Base-by-base conservation (phyloP, 371 early-diverging fungal species). In the Circinella umbellata region DNA sequence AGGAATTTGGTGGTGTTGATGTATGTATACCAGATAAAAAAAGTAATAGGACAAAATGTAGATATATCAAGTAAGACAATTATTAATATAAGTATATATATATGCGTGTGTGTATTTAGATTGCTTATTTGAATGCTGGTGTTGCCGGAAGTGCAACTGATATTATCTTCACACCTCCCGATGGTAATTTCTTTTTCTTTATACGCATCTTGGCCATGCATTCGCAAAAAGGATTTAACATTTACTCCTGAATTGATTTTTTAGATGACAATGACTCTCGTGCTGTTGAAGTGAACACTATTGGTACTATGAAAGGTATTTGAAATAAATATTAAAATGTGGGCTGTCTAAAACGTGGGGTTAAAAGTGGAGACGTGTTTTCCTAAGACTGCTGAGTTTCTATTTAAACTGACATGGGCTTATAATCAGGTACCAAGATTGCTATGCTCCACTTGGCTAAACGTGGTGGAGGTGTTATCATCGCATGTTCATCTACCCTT, bases 201-300 rank as follows among this genome's bases (percentile, higher is more conserved):
- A 42, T 42, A 42, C 42, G 27, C 27, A 42, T 42, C 3, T 42
- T 42, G 42, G 9, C 11, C 42, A 42, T 42, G 6, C 11, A 42
- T 9, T 42, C 11, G 6, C 42, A 42, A 42, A 11, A 0, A 42
- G 0, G 1, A 11, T 9, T 42, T 42, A 42, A 42, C 42, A 42
- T 11, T 6, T 42, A 6, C 6, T 42, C 42, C 11, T 1, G 42
- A 42, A 42, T 18, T 15, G 5, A 60, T 4, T 57, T 11, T 13
- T 13, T 35, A 47, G 53, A 55, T 38, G 48, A 34, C 4, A 38
- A 20, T 7, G 42, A 64, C 39, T 20, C 47, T 70, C 80, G 76
- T 10, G 88, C 89, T 17, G 68, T 94, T 9, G 81, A 89, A 64
- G 82, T 93, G 63, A 92, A 94, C 76, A 70, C 91, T 4, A 84